Evolutionary conservation across 2,329 filamentous ascomycete species (phyloP), one percentile per base, ranked within the genome.

Genomic region (Elsinoe ampelina): DNA sequence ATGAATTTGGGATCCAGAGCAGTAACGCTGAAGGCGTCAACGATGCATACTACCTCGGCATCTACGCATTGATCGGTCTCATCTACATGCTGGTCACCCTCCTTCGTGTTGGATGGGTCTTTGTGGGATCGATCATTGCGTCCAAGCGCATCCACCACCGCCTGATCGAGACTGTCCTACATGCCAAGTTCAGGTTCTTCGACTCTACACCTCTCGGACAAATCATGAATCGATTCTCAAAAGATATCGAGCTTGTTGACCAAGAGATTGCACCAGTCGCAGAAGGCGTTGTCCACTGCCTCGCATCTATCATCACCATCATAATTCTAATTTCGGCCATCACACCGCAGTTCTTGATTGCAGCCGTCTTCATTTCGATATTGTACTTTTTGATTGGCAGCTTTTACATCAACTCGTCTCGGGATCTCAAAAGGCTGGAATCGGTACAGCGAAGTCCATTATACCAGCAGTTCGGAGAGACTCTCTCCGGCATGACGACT

Each of bases 391-490:
- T 89, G 17, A 84, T 97, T 34, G 90, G 89, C 32, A 80, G 83
- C 41, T 89, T 97, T 67, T 98, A 98, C 71, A 81, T 98, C 47
- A 85, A 85, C 63, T 87, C 92, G 0, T 97, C 93, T n/a, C 84
- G 92, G 61, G 93, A 97, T 67, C 79, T 98, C 57, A 98, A 98
- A 76, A 84, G 93, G 50, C 76, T 98, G 5, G 95, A 98, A 70
- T 95, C 92, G 5, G 84, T 97, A 1, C 89, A 96, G 70, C 82
- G 92, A 67, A 97, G 91, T 70, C 93, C 93, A 1, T 76, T 98
- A 5, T 98, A 96, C 74, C 93, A 98, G 71, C 93, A 97, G 64
- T 98, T 98, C 63, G 92, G 93, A 61, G 93, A 98, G 74, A 97
- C 95, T 0, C 75, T 98, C 15, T 89, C 85, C 52, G 93, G 93